Base-by-base conservation (phyloP, 2,329 filamentous ascomycete genomes). In the Fusarium sp. region DNA sequence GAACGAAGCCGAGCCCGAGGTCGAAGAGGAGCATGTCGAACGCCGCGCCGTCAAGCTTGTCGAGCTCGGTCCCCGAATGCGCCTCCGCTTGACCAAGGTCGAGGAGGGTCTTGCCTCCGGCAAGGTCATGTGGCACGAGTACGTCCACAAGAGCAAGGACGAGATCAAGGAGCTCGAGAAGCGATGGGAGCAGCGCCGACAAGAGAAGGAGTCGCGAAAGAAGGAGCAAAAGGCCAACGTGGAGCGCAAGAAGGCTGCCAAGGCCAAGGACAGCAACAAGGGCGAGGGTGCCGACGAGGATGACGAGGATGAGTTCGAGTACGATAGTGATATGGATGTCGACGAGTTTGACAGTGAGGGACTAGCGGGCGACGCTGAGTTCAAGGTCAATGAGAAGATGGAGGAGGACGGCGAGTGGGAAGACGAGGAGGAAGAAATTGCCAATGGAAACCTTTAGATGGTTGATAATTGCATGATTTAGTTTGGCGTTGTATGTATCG, bases 91-190 rank as follows among this genome's bases (percentile, higher is more conserved):
- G 81, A 95, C 94, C 59, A 99, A 99, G 83, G 95, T 99, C 7
- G 96, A 99, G 78, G 96, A 99, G 75, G 96, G 95, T 3, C 82
- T 98, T 9, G 98, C 94, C 76, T 87, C 88, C 27, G 96, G 96
- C 52, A 96, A 94, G 79, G 88, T 97, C 60, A 93, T 99, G 92
- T 99, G 96, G 96, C 96, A 99, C 80, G 94, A 98, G 78, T 97
- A 94, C 78, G 90, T 98, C 56, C 89, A 91, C 78, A 99, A 99
- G 86, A 90, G 89, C 9, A 89, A 89, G 73, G 87, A 89, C 20
- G 95, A 99, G 79, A 83, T 94, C 60, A 88, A 90, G 77, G 89
- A 92, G 70, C 82, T 98, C 74, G 95, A 98, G 73, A 89, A 91
- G 83, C 88, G 89, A 73, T 98, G 96, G 93, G 91, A 94, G 73